Conservation (phyloP, 73 alveolate species). For the Paramecium primaurelia region DNA sequence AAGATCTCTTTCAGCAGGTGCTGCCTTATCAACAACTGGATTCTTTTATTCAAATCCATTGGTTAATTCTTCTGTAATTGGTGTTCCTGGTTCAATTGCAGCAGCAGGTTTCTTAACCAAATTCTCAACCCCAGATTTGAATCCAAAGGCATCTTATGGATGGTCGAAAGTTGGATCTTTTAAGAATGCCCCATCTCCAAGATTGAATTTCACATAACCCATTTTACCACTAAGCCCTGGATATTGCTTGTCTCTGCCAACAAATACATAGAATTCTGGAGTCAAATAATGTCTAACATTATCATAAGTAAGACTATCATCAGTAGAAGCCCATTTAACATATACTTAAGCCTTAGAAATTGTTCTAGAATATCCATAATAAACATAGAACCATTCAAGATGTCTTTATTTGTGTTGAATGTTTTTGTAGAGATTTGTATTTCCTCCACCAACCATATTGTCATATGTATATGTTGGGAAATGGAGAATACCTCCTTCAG, state of each 20-base stretch:
- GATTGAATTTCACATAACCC: slow-evolving; percentile 13
- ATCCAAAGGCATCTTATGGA: neutral
- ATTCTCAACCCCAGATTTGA: neutral
- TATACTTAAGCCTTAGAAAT: neutral
- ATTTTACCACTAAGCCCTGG: slow-evolving; percentile 20
- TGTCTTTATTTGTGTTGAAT: neutral
- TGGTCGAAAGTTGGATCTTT: neutral
- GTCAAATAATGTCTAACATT: neutral
- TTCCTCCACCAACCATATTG: slow-evolving; percentile 49
- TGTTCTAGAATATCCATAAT: neutral
- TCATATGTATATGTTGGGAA: slow-evolving; percentile 12
- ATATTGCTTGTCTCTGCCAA: slow-evolving; percentile 2
- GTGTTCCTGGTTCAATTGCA: neutral
- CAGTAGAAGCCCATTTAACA: neutral
- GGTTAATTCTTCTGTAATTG: neutral
- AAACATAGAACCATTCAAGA: slow-evolving; percentile 13
- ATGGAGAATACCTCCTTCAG: slow-evolving; percentile 34
- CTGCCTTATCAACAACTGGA: neutral
- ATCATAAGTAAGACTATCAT: slow-evolving; percentile 14
- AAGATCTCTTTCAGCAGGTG: neutral
- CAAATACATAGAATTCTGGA: slow-evolving; percentile 1
- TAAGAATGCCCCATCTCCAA: slow-evolving; percentile 43
- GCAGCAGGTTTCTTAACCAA: neutral
- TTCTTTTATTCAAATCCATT: neutral
- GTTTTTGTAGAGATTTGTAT: neutral